phyloP scores from a whole-genome alignment of 306 rosid species.

The Inga leiocalycina region DNA sequence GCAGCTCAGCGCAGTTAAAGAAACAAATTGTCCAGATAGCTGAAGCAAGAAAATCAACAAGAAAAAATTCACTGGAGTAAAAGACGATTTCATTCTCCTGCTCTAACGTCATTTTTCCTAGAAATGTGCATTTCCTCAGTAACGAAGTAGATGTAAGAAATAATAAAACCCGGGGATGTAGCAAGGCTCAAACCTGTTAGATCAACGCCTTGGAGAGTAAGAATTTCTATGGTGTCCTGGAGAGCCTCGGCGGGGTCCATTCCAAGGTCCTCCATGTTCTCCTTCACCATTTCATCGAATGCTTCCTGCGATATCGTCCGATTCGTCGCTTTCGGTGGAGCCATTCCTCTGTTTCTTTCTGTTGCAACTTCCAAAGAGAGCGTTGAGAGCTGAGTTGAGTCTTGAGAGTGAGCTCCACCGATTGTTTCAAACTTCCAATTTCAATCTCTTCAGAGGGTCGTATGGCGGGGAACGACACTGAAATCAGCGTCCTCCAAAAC shows the following conservation, averaged over 20 bases:
- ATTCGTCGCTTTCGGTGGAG: conserved; percentile 53
- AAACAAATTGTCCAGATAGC: neutral
- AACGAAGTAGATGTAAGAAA: neutral
- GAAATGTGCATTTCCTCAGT: neutral
- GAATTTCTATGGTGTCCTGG: conserved; percentile 78
- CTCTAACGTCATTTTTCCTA: neutral
- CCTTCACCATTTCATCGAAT: conserved; percentile 79
- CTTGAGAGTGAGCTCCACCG: neutral
- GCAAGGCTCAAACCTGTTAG: conserved; percentile 59
- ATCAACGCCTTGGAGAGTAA: conserved; percentile 93
- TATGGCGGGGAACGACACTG: neutral
- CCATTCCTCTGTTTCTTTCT: conserved; percentile 44
- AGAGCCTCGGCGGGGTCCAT: conserved; percentile 95
- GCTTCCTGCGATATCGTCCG: conserved; percentile 91
- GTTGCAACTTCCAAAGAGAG: neutral
- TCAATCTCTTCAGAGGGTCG: neutral
- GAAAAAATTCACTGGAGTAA: neutral
- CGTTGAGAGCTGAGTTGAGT: neutral
- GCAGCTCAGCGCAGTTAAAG: neutral
- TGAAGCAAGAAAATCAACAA: neutral
- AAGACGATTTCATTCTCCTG: conserved; percentile 5
- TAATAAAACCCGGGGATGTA: neutral
- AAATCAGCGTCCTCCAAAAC: neutral
- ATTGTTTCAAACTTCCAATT: neutral
- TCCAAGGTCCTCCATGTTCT: conserved; percentile 85